Conservation (phyloP, 2,329 filamentous ascomycete genomes). For the Leptodontidium sp. region DNA sequence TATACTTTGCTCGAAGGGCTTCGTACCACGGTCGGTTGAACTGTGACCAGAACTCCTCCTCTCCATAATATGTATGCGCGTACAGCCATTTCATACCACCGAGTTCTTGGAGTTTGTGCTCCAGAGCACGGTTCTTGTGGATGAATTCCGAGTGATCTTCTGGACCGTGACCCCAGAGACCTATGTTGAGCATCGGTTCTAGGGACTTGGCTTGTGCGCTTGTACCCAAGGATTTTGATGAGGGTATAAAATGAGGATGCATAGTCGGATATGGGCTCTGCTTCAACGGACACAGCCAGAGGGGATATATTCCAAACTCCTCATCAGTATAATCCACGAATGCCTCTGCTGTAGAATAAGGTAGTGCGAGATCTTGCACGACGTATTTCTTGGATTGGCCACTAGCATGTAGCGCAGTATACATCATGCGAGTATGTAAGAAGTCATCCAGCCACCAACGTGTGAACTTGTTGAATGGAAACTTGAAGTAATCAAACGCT, state of each 20-base stretch:
- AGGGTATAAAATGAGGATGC: conserved; percentile 43
- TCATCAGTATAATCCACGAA: conserved; percentile 62
- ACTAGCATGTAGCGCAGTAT: conserved; percentile 67
- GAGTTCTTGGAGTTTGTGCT: conserved; percentile 72
- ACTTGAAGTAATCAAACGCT: conserved; percentile 67
- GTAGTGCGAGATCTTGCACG: conserved; percentile 69
- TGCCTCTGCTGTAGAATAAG: conserved; percentile 56
- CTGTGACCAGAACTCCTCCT: conserved; percentile 72
- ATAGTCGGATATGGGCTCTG: conserved; percentile 46
- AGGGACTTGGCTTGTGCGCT: conserved; percentile 33
- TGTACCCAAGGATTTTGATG: neutral
- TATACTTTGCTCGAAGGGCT: conserved; percentile 66
- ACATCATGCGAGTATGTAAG: conserved; percentile 68
- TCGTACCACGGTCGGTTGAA: conserved; percentile 71
- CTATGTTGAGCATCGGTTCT: conserved; percentile 65
- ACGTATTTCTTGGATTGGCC: conserved; percentile 64
- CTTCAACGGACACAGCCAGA: conserved; percentile 66
- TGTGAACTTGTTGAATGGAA: conserved; percentile 66
- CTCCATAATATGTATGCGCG: conserved; percentile 84
- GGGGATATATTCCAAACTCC: conserved; percentile 58
- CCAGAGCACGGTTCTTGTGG: conserved; percentile 73
- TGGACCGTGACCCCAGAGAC: conserved; percentile 88
- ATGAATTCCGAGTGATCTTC: conserved; percentile 66
- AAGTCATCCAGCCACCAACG: conserved; percentile 67
- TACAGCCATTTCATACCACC: conserved; percentile 89